Conservation (phyloP, 805 yeast species). For the Monosporozyma aquatica region DNA sequence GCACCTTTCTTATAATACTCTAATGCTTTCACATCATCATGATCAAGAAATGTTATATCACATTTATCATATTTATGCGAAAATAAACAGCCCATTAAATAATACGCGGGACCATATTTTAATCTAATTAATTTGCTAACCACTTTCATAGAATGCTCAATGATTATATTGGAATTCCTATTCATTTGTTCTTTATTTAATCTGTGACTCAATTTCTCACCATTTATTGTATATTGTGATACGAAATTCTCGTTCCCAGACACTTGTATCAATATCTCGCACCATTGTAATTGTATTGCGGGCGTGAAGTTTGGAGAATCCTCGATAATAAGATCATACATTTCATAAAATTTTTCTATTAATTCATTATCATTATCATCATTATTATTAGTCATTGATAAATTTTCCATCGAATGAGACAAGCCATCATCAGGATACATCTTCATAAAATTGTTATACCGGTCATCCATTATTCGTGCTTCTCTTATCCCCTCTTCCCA, state of each 20-base stretch:
- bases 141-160: constrained; percentile 49
- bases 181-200: constrained; percentile 36
- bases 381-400: neutral
- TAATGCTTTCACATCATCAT: constrained; percentile 53
- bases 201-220: constrained; percentile 33
- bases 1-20: constrained; percentile 54
- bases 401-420: neutral
- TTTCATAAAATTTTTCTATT: constrained; percentile 13
- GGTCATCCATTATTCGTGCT: too few relatives aligned
- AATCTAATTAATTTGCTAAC: constrained; percentile 45
- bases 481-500: too few relatives aligned
- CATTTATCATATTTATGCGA: constrained; percentile 31
- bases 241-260: constrained; percentile 36
- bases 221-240: constrained; percentile 40
- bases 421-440: neutral
- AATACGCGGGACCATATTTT: constrained; percentile 46
- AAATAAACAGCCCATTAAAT: constrained; percentile 53
- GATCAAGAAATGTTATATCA: constrained; percentile 30
- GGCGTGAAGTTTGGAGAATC: constrained; percentile 36
- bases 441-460: constrained; percentile 1
- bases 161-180: constrained; percentile 47
- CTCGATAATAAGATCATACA: constrained; percentile 18
- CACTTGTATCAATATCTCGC: constrained; percentile 45
- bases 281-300: constrained; percentile 52
- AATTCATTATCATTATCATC: neutral